phyloP scores from a whole-genome alignment of 176 grass and related monocot species.

The Olyra latifolia region DNA sequence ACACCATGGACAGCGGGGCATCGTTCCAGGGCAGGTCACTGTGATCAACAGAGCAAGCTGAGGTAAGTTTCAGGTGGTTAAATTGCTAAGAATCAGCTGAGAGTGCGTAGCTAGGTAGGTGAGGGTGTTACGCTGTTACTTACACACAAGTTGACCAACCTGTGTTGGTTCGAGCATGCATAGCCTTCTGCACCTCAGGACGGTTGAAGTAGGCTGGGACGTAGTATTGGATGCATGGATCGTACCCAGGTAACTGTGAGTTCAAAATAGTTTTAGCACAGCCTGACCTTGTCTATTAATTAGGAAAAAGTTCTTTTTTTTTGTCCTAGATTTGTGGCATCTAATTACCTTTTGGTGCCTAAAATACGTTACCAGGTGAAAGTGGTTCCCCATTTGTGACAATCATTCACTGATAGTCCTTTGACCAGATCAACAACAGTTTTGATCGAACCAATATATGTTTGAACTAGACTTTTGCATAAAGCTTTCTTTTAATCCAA shows the following conservation, averaged over 20 bases:
- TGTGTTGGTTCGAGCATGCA: conserved; percentile 38
- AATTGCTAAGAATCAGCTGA: not conserved
- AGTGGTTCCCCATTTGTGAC: too few species aligned
- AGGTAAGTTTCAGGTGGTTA: not conserved
- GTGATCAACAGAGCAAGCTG: not conserved
- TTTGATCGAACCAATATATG: too few species aligned
- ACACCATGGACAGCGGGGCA: not conserved
- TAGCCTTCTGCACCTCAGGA: conserved; percentile 42
- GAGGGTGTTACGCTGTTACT: not conserved
- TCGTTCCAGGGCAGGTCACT: not conserved
- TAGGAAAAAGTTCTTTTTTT: too few species aligned
- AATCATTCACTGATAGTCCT: too few species aligned
- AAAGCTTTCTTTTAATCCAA: too few species aligned
- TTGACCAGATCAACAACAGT: too few species aligned
- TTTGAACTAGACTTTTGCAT: too few species aligned
- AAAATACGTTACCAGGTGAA: too few species aligned
- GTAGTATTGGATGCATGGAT: conserved; percentile 31
- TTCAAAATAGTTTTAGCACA: not conserved
- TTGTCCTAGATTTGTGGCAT: too few species aligned
- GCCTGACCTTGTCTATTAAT: too few species aligned
- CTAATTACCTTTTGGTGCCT: too few species aligned
- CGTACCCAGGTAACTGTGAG: conserved; percentile 42
- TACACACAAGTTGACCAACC: conserved; percentile 39
- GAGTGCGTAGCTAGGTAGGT: not conserved
- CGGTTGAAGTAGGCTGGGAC: conserved; percentile 34